Percentiles rank a stretch among this genome's conserved stretches.
phyloP scores from a whole-genome alignment of 192 early-diverging fungal genomes.

The Linnemannia schmuckeri region DNA sequence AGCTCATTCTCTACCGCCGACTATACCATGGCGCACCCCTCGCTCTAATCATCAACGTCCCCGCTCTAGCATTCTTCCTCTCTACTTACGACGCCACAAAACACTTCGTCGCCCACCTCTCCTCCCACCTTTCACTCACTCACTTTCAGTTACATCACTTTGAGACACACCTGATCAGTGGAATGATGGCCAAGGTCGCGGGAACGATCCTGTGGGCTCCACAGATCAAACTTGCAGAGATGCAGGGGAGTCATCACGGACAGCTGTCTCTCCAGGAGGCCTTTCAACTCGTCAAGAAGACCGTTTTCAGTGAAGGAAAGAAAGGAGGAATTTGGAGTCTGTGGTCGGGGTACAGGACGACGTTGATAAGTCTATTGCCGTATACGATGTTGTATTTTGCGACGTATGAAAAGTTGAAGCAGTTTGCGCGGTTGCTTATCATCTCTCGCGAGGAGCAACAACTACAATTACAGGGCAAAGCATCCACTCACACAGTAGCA shows the following conservation, averaged over 20 bases:
- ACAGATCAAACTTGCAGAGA: conserved; percentile 1
- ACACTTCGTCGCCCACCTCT: background rate
- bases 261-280: conserved; percentile 25
- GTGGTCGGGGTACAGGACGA: conserved; percentile 45
- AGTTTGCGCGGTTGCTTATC: conserved; percentile 11
- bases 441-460: background rate
- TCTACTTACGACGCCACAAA: conserved; percentile 48
- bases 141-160: conserved; percentile 15
- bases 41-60: conserved; percentile 35
- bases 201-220: conserved; percentile 37
- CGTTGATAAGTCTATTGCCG: conserved; percentile 16
- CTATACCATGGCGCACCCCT: conserved; percentile 31
- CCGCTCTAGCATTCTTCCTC: conserved; percentile 36
- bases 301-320: conserved; percentile 6
- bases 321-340: background rate
- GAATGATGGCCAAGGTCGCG: conserved; percentile 37
- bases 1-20: conserved; percentile 10
- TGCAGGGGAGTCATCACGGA: background rate
- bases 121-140: background rate
- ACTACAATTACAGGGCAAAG: background rate
- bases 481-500: background rate
- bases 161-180: conserved; percentile 39
- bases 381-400: conserved; percentile 53
- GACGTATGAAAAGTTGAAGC: conserved; percentile 41
- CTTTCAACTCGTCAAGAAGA: conserved; percentile 12